These are phyloP conservation scores for Cladosporium sp. DNA, from an alignment of 2,329 filamentous ascomycete species.

Conservation along the genomic window DNA sequence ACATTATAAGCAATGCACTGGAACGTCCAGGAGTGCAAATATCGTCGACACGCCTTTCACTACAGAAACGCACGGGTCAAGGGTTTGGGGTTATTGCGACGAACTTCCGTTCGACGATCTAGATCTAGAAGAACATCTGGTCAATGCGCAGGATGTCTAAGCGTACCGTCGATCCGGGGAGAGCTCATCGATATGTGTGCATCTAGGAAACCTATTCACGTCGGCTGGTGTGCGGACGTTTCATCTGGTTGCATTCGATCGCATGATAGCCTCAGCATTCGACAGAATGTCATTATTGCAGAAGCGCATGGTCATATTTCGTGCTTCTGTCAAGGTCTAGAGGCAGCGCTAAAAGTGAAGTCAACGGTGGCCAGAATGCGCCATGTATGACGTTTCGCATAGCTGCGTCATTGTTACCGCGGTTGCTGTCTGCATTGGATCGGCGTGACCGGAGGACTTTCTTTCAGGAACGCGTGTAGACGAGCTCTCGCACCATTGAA, in stretches of 20 bases:
- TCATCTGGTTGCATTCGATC: neutral
- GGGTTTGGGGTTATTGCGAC: too few species aligned
- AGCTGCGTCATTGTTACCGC: slow-evolving; percentile 1
- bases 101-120: too few species aligned
- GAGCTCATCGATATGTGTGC: neutral
- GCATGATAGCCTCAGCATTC: neutral
- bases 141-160: too few species aligned
- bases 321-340: too few species aligned
- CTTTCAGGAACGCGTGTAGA: neutral
- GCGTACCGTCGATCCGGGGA: neutral
- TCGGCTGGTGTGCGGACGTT: neutral
- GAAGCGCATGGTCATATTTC: neutral
- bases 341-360: too few species aligned
- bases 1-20: too few species aligned
- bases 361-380: neutral
- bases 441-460: too few species aligned
- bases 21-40: too few species aligned
- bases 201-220: neutral
- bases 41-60: too few species aligned
- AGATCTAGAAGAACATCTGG: too few species aligned
- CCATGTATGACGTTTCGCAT: neutral
- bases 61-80: too few species aligned
- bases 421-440: neutral
- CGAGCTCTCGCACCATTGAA: neutral
- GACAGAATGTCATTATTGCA: neutral